Evolutionary conservation across 345 rosid species (phyloP), one percentile per base, ranked within the genome.

Genomic region (Draba incana): DNA sequence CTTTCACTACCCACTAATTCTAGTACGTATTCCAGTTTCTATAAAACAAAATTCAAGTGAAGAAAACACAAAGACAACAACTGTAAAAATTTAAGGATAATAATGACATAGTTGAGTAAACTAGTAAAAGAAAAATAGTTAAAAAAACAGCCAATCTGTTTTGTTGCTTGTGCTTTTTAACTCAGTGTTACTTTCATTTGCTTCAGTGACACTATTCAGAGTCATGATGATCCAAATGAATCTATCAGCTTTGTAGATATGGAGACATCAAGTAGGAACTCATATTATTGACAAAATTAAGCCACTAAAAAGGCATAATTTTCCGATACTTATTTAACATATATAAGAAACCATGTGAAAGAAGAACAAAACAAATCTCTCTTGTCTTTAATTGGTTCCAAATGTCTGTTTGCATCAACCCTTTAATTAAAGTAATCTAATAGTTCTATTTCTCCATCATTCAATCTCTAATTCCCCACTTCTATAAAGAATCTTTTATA

Each of bases 1-100:
- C 66, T 72, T 65, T 72, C 77, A 57, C 71, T 42, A 57, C 44
- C 77, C 66, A 72, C 60, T 72, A 65, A 48, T 72, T 57, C 53
- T 65, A 65, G 71, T 72, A 20, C 20, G 20, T 20, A 72, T 57
- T 65, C 37, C 54, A 57, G 66, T 65, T 39, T 39, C 59, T 27
- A 25, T 44, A 45, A 38, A 58, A 41, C 8, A 33, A 33, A 33
- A 33, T 5, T 6, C 2, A 7, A 10, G 25, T 28, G 6, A 54
- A 39, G 15, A 6, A 63, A 55, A 35, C 2, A 35, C 10, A 35
- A 8, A 6, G 50, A 38, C 9, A 55, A 37, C 43, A 54, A 53
- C 48, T 43, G 68, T 61, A 31, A 63, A 55, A 20, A 11, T 33
- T 47, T 39, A 57, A 48, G 42, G 30, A 35, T 33, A 33, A 48